Conservation (phyloP, 805 yeast genomes). For the Candida sakaeoensis region DNA sequence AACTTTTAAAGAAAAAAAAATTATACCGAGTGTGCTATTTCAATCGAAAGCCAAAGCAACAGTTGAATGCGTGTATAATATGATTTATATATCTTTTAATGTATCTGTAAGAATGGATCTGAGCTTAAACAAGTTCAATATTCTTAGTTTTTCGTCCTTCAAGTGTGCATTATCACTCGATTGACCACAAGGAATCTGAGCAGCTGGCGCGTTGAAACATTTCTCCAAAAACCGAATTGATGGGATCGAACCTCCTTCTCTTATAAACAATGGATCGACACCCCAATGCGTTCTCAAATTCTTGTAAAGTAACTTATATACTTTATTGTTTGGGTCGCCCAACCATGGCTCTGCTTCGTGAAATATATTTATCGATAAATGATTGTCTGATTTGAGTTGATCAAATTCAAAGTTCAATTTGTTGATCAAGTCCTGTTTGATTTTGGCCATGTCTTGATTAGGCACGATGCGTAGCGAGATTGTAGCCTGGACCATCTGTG, state of each 20-base stretch:
- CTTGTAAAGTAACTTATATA: slow-evolving; percentile 61
- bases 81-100: slow-evolving; percentile 32
- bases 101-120: slow-evolving; percentile 59
- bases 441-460: slow-evolving; percentile 63
- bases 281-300: slow-evolving; percentile 74
- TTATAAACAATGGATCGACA: slow-evolving; percentile 74
- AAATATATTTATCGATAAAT: slow-evolving; percentile 54
- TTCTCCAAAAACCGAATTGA: slow-evolving; percentile 82
- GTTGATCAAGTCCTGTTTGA: slow-evolving; percentile 47
- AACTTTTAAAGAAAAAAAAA: not conserved
- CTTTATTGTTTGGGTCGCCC: slow-evolving; percentile 76
- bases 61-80: slow-evolving; percentile 7
- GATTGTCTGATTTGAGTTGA: slow-evolving; percentile 56
- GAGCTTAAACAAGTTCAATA: slow-evolving; percentile 72
- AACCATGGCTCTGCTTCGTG: slow-evolving; percentile 97
- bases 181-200: slow-evolving; percentile 96
- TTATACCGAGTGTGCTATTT: slow-evolving; percentile 8
- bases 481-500: slow-evolving; percentile 71
- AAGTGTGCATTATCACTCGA: slow-evolving; percentile 92
- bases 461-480: slow-evolving; percentile 88
- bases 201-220: slow-evolving; percentile 80
- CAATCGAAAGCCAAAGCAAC: slow-evolving; percentile 4
- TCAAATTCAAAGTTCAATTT: slow-evolving; percentile 48
- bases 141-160: slow-evolving; percentile 78
- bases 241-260: slow-evolving; percentile 98